phyloP scores from a whole-genome alignment of 257 asterid genomes.

The Nicotiana knightiana region DNA sequence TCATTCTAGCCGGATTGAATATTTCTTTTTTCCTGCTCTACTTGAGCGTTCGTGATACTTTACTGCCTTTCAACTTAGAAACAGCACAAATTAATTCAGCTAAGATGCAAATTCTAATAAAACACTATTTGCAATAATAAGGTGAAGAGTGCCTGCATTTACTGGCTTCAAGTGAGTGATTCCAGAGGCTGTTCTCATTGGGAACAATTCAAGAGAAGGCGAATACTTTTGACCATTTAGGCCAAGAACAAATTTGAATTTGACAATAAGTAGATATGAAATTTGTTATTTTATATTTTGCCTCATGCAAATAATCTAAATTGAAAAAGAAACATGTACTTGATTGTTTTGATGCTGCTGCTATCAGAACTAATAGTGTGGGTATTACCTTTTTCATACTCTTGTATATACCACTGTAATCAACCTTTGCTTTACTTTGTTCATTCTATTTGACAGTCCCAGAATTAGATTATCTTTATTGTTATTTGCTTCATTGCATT shows the following conservation, averaged over 20 bases:
- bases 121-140: background rate
- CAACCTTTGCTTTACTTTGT: background rate
- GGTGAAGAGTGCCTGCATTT: background rate
- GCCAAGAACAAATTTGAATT: background rate
- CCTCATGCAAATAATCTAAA: background rate
- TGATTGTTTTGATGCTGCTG: background rate
- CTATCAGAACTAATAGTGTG: background rate
- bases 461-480: background rate
- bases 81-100: background rate
- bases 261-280: background rate
- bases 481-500: background rate
- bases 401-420: background rate
- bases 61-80: background rate
- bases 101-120: background rate
- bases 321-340: background rate
- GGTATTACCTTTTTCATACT: background rate
- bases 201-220: background rate
- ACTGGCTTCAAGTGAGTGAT: background rate
- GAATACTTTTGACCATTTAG: background rate
- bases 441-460: background rate
- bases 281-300: background rate
- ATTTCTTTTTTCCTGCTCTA: background rate
- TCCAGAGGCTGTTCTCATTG: background rate
- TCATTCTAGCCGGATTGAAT: background rate
- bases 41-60: background rate